phyloP scores from a whole-genome alignment of 208 protist species.

The Crithidia bombi region DNA sequence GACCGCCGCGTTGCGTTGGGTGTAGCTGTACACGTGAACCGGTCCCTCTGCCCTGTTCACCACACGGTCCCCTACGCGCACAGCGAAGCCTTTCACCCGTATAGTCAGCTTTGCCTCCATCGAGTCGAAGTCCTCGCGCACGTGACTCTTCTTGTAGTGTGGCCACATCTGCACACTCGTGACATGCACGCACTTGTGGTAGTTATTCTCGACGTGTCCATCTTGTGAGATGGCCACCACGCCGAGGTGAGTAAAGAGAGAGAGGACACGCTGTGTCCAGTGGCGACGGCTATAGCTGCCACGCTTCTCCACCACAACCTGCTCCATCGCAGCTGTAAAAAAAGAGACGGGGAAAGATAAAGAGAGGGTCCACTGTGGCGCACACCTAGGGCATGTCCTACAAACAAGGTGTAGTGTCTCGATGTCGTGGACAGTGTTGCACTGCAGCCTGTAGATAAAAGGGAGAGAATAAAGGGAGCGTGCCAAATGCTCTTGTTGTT shows the following conservation, averaged over 20 bases:
- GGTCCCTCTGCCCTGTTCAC: neutral
- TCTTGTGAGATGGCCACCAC: neutral
- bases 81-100: slow-evolving; percentile 9
- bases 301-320: slow-evolving; percentile 6
- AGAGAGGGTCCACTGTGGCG: too few relatives aligned
- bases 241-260: neutral
- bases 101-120: slow-evolving; percentile 15
- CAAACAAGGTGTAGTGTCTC: too few relatives aligned
- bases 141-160: neutral
- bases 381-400: too few relatives aligned
- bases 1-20: neutral
- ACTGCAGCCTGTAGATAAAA: too few relatives aligned
- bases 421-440: too few relatives aligned
- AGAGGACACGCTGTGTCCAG: slow-evolving; percentile 15
- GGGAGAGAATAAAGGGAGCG: too few relatives aligned
- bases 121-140: neutral
- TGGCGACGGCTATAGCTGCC: neutral
- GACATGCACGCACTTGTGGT: slow-evolving; percentile 6
- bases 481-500: too few relatives aligned
- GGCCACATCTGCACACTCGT: slow-evolving; percentile 11
- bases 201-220: neutral
- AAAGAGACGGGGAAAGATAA: neutral
- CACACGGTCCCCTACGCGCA: slow-evolving; percentile 1
- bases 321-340: neutral
- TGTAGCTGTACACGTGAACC: slow-evolving; percentile 4